Conservation (phyloP, 2,329 filamentous ascomycete species). For the Fusarium fujikuroi region DNA sequence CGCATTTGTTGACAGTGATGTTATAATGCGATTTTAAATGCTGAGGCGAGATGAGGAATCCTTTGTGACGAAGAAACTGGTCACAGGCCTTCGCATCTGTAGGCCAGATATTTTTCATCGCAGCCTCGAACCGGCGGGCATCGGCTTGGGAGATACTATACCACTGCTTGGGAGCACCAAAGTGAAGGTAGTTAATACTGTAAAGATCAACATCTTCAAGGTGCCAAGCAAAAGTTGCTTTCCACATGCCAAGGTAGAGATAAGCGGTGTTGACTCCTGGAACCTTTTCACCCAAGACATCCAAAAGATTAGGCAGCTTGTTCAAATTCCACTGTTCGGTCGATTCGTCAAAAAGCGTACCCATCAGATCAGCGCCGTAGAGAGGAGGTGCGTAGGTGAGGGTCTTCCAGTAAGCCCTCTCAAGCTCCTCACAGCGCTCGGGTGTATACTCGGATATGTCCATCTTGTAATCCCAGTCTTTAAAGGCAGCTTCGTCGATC, state of each 20-base stretch:
- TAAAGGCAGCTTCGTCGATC: constrained; percentile 90
- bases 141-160: constrained; percentile 98
- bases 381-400: constrained; percentile 93
- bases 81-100: constrained; percentile 94
- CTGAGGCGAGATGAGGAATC: constrained; percentile 93
- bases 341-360: constrained; percentile 89
- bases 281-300: constrained; percentile 93
- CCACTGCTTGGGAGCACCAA: constrained; percentile 98
- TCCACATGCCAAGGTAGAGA: constrained; percentile 99
- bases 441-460: constrained; percentile 88
- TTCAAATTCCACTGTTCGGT: constrained; percentile 93
- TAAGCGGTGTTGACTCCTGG: constrained; percentile 98
- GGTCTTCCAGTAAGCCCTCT: constrained; percentile 96
- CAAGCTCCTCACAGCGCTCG: constrained; percentile 93
- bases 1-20: constrained; percentile 95
- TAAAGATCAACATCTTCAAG: constrained; percentile 98
- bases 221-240: constrained; percentile 99
- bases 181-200: constrained; percentile 99
- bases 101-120: constrained; percentile 96
- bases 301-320: constrained; percentile 90
- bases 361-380: constrained; percentile 96
- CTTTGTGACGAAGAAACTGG: constrained; percentile 97
- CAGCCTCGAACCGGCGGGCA: constrained; percentile 88
- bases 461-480: constrained; percentile 90
- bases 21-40: constrained; percentile 88